Evolutionary conservation across 306 rosid species (phyloP), one percentile per base, ranked within the genome.

Genomic region (Castanospermum australe): DNA sequence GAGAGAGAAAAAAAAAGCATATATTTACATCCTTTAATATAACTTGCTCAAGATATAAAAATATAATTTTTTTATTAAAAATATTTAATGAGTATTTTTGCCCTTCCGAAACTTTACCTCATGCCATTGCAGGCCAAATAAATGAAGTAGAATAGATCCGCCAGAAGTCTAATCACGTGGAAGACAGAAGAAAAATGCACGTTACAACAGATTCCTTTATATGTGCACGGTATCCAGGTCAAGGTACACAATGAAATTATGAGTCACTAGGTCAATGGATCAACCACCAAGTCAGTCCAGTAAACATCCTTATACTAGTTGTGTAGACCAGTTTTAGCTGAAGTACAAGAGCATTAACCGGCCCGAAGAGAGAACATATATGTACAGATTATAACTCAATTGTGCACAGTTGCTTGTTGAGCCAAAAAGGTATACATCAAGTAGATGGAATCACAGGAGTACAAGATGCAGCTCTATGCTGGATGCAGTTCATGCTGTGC

Each of bases 401-500:
- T 54, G 57, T 73, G 54, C 81, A 41, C 8, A 56, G 62, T 68
- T 78, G 55, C 86, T 83, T 78, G 83, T 78, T 79, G 60, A 52
- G 56, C 69, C 54, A 74, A 61, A 71, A 63, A 18, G 75, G 47
- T 47, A 65, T 56, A 33, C 28, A 73, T 83, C 86, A 88, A 65
- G 88, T 66, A 35, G 90, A 76, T 45, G 78, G 73, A 75, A 85
- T 81, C 39, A 77, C 81, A 30, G 89, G 86, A 41, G 90, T 85
- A 82, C 91, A 89, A 50, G 83, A 79, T 54, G 86, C 75, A 67
- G 91, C 86, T 54, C 92, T 75, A 50, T 69, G 85, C 76, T 88
- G 87, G 55, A 84, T 79, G 84, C 83, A 75, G 65, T 83, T 88
- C 90, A 89, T 82, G 86, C 90, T 66, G 72, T 82, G 92, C 77